A percentile compares a stretch with the other conserved stretches of the same genome.
phyloP scores from a whole-genome alignment of 169 alveolate species.

The Eimeria maxima region DNA sequence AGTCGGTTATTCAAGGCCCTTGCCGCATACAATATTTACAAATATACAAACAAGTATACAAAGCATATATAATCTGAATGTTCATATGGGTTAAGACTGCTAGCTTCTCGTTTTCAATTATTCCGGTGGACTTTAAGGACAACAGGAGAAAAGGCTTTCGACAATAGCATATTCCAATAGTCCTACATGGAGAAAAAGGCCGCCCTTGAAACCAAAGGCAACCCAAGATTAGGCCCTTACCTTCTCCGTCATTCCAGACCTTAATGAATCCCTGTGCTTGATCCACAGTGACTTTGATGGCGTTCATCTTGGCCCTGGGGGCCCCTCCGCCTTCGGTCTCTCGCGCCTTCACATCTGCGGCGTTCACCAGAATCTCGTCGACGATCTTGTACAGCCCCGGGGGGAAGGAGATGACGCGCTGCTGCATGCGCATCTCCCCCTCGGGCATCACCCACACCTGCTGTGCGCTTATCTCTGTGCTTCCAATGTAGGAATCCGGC shows the following conservation, averaged over 20 bases:
- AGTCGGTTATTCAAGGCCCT: too few species aligned
- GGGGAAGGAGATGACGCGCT: conserved; percentile 91
- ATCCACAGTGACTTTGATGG: conserved; percentile 91
- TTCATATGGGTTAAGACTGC: too few species aligned
- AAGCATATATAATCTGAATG: too few species aligned
- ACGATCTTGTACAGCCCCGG: conserved; percentile 99
- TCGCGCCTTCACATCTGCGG: conserved; percentile 98
- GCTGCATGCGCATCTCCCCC: conserved; percentile 91
- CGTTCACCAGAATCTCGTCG: conserved; percentile 99
- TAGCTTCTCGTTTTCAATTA: too few species aligned
- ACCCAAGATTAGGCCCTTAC: conserved; percentile 44
- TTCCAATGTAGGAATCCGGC: conserved; percentile 99
- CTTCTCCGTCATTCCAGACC: conserved; percentile 92
- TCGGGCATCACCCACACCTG: conserved; percentile 98
- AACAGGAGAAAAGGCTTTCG: too few species aligned
- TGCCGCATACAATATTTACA: too few species aligned
- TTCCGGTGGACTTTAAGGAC: too few species aligned
- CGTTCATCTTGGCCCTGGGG: conserved; percentile 89
- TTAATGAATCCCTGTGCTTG: conserved; percentile 88
- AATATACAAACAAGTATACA: too few species aligned
- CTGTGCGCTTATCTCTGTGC: conserved; percentile 95
- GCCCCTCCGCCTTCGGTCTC: conserved; percentile 88
- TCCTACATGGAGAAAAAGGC: too few species aligned
- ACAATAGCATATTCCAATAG: too few species aligned
- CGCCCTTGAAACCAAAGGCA: not conserved